These are phyloP conservation scores for Xerocomus brunneocitrinus DNA, from an alignment of 768 basidiomycete genomes.

Conservation along the genomic window DNA sequence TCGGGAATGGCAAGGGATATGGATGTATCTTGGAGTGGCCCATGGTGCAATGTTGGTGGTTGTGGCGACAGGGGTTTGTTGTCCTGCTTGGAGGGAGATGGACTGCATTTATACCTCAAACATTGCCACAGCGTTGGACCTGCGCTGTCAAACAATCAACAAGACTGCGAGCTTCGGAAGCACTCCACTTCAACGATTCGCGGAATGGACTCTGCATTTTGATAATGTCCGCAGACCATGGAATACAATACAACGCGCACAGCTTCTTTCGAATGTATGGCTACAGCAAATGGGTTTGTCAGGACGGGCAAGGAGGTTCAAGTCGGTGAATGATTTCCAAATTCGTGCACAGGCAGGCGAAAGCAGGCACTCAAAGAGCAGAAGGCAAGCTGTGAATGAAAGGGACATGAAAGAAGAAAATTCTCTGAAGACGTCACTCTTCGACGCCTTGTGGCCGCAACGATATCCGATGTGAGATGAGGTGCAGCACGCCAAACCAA, in stretches of 20 bases:
- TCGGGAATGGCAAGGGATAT: slow-evolving; percentile 23
- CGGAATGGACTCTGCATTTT: background rate
- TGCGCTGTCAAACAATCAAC: slow-evolving; percentile 1
- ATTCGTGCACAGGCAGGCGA: background rate
- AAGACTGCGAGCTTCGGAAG: background rate
- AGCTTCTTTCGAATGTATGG: background rate
- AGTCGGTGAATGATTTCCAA: background rate
- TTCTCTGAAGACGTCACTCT: no score
- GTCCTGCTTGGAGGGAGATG: background rate
- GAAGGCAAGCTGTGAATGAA: background rate
- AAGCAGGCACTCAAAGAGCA: background rate
- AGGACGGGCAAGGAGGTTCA: background rate
- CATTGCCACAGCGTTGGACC: slow-evolving; percentile 16
- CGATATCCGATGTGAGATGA: no score
- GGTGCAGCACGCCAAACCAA: no score
- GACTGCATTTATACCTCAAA: slow-evolving; percentile 19
- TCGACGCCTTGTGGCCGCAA: no score
- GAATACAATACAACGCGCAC: background rate
- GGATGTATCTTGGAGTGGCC: slow-evolving; percentile 2
- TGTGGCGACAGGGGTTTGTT: background rate
- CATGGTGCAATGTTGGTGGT: slow-evolving; percentile 15
- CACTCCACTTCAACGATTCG: background rate
- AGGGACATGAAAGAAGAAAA: no score
- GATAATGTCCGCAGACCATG: slow-evolving; percentile 10
- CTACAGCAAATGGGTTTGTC: background rate